phyloP scores from a whole-genome alignment of 2,329 filamentous ascomycete genomes.

The Grosmannia huntii region DNA sequence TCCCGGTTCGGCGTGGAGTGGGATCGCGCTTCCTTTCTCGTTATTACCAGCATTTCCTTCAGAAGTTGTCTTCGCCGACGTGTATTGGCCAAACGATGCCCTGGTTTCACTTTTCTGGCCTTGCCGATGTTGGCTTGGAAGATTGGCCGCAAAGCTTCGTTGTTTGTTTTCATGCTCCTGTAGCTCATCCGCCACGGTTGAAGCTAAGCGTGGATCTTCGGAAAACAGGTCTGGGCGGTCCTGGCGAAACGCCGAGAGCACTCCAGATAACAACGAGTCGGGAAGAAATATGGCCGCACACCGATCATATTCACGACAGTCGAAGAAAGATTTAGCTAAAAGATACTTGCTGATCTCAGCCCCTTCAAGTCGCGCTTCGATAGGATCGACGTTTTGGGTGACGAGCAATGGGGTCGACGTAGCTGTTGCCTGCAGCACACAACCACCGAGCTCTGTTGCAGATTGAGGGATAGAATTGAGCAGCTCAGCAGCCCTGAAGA shows the following conservation, averaged over 20 bases:
- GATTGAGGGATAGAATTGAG: constrained; percentile 65
- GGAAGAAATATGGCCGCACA: constrained; percentile 82
- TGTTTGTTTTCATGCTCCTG: not conserved
- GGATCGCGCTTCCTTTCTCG: not conserved
- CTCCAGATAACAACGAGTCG: constrained; percentile 59
- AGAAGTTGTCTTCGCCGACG: not conserved
- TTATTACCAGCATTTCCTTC: not conserved
- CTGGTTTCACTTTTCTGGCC: not conserved
- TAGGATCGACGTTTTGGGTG: constrained; percentile 49
- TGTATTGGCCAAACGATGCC: not conserved
- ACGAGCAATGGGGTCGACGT: constrained; percentile 23
- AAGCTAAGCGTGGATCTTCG: constrained; percentile 14
- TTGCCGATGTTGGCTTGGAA: not conserved
- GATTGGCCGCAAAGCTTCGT: not conserved
- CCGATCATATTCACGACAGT: constrained; percentile 88
- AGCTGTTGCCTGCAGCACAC: constrained; percentile 14
- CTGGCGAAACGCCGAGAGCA: constrained; percentile 38
- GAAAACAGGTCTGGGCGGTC: constrained; percentile 14
- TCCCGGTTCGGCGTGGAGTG: constrained; percentile 7
- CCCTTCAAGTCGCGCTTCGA: constrained; percentile 64
- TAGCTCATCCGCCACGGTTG: constrained; percentile 7
- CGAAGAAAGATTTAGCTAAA: constrained; percentile 86
- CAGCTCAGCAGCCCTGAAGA: constrained; percentile 76
- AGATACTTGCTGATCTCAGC: constrained; percentile 74
- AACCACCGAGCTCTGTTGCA: constrained; percentile 38